Conservation (phyloP, 805 yeast species). For the Sugiyamaella boreocaroliniensis region DNA sequence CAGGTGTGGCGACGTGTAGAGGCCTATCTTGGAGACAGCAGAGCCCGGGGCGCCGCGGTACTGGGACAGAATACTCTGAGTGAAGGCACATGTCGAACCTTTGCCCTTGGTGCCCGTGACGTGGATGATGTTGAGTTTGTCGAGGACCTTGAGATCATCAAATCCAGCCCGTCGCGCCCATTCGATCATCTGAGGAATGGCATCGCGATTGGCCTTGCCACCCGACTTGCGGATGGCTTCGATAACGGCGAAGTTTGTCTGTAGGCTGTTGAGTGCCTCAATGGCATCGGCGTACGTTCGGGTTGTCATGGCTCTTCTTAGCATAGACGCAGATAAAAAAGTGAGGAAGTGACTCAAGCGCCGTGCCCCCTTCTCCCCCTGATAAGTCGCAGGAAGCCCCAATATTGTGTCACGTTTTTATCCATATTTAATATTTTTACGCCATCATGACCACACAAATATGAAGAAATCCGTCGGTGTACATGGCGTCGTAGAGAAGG, state of each 20-base stretch:
- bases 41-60: slow-evolving; percentile 35
- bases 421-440: slow-evolving; percentile 14
- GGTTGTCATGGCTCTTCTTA: slow-evolving; percentile 6
- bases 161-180: slow-evolving; percentile 71
- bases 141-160: slow-evolving; percentile 51
- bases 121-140: slow-evolving; percentile 73
- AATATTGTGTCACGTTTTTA: background rate
- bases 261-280: slow-evolving; percentile 73
- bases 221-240: slow-evolving; percentile 76
- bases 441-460: slow-evolving; percentile 38
- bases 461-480: slow-evolving; percentile 64
- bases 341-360: background rate
- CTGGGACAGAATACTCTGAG: slow-evolving; percentile 69
- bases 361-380: slow-evolving; percentile 2
- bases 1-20: slow-evolving; percentile 95
- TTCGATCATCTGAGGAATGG: slow-evolving; percentile 80
- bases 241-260: slow-evolving; percentile 83
- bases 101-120: slow-evolving; percentile 98
- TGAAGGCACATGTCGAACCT: slow-evolving; percentile 95
- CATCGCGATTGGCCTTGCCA: slow-evolving; percentile 54
- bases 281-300: slow-evolving; percentile 61
- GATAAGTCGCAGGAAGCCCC: background rate
- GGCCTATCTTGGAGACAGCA: slow-evolving; percentile 60
- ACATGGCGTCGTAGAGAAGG: slow-evolving; percentile 40
- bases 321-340: background rate